phyloP scores from a whole-genome alignment of 768 basidiomycete genomes.

The Naematelia encephala region DNA sequence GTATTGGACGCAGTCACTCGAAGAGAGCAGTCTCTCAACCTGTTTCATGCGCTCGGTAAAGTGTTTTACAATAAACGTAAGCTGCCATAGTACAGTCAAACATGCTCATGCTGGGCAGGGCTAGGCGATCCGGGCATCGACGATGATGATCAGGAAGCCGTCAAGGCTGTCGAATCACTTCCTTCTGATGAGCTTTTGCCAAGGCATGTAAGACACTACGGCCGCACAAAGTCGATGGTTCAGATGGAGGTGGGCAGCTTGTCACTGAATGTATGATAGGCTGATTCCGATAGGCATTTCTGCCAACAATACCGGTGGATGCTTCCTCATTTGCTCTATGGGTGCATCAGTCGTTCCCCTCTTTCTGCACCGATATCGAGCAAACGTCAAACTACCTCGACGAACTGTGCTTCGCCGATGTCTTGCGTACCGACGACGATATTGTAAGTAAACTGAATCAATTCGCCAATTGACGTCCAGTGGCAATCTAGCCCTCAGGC shows the following conservation, averaged over 20 bases:
- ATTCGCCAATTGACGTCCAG: constrained; percentile 23
- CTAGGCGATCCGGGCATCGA: constrained; percentile 50
- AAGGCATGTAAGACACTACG: constrained; percentile 59
- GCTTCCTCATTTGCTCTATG: constrained; percentile 83
- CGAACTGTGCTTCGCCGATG: constrained; percentile 43
- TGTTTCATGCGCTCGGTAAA: constrained; percentile 92
- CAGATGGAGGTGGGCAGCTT: constrained; percentile 62
- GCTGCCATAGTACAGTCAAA: constrained; percentile 25
- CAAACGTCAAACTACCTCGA: constrained; percentile 52
- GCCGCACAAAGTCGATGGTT: constrained; percentile 68
- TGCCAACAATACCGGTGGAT: constrained; percentile 65
- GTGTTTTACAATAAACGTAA: constrained; percentile 91
- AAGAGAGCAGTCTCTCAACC: constrained; percentile 75
- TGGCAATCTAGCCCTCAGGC: constrained; percentile 49
- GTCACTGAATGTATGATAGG: not conserved
- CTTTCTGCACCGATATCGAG: constrained; percentile 74
- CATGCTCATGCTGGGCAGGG: constrained; percentile 17
- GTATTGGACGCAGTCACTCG: constrained; percentile 70
- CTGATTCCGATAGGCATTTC: constrained; percentile 27
- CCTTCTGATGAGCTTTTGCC: constrained; percentile 60
- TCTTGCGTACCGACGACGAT: constrained; percentile 51
- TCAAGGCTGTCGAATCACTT: constrained; percentile 59
- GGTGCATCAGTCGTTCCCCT: constrained; percentile 87
- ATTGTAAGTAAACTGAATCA: constrained; percentile 30
- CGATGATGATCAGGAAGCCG: constrained; percentile 67